Evolutionary conservation across 1,139 yeast genomes (phyloP).

Genomic region (Saccharomyces hybrid): DNA sequence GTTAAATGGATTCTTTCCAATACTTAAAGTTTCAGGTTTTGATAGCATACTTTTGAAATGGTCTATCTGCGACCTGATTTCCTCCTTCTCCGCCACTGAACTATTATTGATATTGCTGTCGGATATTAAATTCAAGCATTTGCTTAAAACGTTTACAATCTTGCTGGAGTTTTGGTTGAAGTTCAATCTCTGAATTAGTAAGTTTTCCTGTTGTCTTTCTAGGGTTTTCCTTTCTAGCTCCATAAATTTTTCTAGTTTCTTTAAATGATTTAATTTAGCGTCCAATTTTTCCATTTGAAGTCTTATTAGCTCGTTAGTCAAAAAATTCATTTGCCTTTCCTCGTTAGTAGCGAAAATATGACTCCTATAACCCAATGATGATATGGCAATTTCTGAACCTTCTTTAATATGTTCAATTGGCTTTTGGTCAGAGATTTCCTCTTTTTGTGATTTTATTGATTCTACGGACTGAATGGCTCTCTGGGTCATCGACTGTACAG

Average conservation of each 20-base stretch:
- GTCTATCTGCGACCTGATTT: constrained; percentile 25
- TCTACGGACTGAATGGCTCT: constrained; percentile 44
- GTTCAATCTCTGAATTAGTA: constrained; percentile 70
- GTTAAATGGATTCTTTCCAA: constrained; percentile 11
- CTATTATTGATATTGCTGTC: constrained; percentile 10
- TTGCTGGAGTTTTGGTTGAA: constrained; percentile 35
- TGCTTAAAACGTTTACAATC: constrained; percentile 16
- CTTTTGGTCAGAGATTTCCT: constrained; percentile 10
- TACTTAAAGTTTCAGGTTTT: constrained; percentile 41
- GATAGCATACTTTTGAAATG: constrained; percentile 46
- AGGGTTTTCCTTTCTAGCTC: constrained; percentile 72
- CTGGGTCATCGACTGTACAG: constrained; percentile 74
- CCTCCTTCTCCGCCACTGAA: constrained; percentile 13
- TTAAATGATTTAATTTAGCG: constrained; percentile 62
- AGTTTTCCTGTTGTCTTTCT: constrained; percentile 71
- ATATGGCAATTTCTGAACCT: constrained; percentile 50
- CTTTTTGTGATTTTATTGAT: constrained; percentile 2
- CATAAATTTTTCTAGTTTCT: constrained; percentile 65
- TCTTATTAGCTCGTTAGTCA: constrained; percentile 54
- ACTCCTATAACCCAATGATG: constrained; percentile 72
- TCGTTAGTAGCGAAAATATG: constrained; percentile 77
- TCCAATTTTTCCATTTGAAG: constrained; percentile 71
- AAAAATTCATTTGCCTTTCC: constrained; percentile 67
- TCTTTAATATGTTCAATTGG: constrained; percentile 33
- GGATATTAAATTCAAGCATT: constrained; percentile 6